These are phyloP conservation scores for Ruellia speciosa DNA, from an alignment of 305 asterid species.

Conservation along the genomic window DNA sequence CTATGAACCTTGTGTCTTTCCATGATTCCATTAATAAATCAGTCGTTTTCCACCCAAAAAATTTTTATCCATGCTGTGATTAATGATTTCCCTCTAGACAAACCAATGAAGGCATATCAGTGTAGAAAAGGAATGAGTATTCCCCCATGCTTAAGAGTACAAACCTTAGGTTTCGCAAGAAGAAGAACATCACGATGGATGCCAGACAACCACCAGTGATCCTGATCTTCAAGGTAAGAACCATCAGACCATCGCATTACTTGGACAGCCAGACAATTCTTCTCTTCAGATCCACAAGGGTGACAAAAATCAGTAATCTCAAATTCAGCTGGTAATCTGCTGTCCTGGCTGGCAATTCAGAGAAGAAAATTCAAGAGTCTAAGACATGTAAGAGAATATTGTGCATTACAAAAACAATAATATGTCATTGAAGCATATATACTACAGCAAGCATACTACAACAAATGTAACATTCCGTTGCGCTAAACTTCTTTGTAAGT, in stretches of 20 bases:
- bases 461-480: no score
- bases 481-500: no score
- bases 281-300: constrained; percentile 64
- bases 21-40: no score
- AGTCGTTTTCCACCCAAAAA: no score
- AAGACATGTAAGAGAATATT: no score
- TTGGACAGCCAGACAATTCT: constrained; percentile 81
- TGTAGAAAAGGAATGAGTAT: background rate
- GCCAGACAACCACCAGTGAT: constrained; percentile 98
- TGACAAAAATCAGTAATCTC: constrained; percentile 87
- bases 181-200: constrained; percentile 94
- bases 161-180: constrained; percentile 87
- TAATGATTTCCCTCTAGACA: background rate
- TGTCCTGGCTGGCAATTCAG: constrained; percentile 65
- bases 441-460: no score
- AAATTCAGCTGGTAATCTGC: constrained; percentile 95
- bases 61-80: no score
- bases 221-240: constrained; percentile 98
- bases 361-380: background rate
- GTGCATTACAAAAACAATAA: no score
- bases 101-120: background rate
- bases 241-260: constrained; percentile 98
- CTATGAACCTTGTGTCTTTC: no score
- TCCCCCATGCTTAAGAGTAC: background rate
- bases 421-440: no score